Base-by-base conservation (phyloP, 768 basidiomycete species). In the Brasilioporus rufonigricans region DNA sequence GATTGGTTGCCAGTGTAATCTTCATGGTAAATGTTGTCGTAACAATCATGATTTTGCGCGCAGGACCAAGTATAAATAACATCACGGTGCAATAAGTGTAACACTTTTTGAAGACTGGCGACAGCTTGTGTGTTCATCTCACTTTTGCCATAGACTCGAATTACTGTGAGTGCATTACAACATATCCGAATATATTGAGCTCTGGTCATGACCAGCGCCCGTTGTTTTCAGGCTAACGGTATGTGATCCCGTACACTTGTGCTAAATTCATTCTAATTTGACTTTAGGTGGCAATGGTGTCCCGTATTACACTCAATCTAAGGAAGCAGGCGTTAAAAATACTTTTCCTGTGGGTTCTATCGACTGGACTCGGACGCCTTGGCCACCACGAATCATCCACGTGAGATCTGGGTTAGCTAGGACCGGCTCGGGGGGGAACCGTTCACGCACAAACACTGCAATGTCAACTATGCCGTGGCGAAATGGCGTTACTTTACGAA, bases 131-230 rank as follows among this genome's bases (percentile, higher is more conserved):
- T 36, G 43, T 31, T 35, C 24, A 10, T 40, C 27, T 36, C n/a
- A 33, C 5, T n/a, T 39, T 31, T 32, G n/a, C 11, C 33, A 48
- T 32, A 71, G 73, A 51, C 56, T 67, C 31, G 69, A 65, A 58
- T 75, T 83, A 29, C 70, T 84, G 55, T 82, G 68, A 63, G 71
- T 65, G 19, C 39, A 47, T 11, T 12, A 1, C n/a, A 44, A 2
- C 18, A 14, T 27, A 23, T 43, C 11, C 7, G 32, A 27, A n/a
- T 33, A 16, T 13, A 50, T 12, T 24, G 18, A 60, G 76, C 8
- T 9, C 26, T 44, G 74, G 59, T 70, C 27, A 36, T 76, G 27
- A 77, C 35, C 9, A 74, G 52, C 71, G 74, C 36, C 60, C 74
- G 70, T 71, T 43, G n/a, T n/a, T n/a, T n/a, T n/a, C n/a, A n/a